A percentile compares a stretch with the other conserved stretches of the same genome.
Conservation (phyloP, 495 filamentous ascomycete genomes). For the Thermothielavioides terrestris region DNA sequence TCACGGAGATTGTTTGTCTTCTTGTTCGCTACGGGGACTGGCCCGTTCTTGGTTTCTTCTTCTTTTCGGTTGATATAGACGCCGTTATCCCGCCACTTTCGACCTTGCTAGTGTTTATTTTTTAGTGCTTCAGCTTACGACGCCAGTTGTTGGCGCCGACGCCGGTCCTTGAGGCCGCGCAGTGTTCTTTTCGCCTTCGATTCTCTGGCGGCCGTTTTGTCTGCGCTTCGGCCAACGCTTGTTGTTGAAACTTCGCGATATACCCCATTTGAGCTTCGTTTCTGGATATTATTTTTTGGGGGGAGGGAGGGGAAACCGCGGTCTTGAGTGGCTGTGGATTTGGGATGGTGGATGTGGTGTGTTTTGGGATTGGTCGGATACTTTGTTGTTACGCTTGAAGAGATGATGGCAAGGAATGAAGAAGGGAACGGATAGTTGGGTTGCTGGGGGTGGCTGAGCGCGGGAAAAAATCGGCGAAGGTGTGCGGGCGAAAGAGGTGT, state of each 20-base stretch:
- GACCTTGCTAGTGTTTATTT: slow-evolving; percentile 1
- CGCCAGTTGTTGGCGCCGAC: background rate
- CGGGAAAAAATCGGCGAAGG: background rate
- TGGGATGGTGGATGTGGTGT: background rate
- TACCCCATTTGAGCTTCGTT: slow-evolving; percentile 10
- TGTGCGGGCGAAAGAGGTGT: no score
- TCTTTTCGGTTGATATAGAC: background rate
- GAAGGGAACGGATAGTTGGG: background rate
- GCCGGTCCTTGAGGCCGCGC: background rate
- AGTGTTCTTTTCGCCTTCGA: background rate
- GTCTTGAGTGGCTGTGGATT: background rate
- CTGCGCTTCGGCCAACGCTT: background rate
- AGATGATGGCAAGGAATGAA: background rate
- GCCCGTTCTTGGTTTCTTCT: background rate
- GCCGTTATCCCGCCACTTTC: background rate
- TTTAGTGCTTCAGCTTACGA: no score
- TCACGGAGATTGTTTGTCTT: background rate
- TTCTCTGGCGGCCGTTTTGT: background rate
- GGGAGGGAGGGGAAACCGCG: no score
- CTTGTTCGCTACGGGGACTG: background rate
- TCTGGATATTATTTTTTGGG: background rate
- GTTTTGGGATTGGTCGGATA: background rate
- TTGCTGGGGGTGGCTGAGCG: no score
- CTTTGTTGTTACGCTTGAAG: background rate
- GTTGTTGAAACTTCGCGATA: slow-evolving; percentile 10